Base-by-base conservation (phyloP, 78 protist species). In the Dictyostelium intermedium region DNA sequence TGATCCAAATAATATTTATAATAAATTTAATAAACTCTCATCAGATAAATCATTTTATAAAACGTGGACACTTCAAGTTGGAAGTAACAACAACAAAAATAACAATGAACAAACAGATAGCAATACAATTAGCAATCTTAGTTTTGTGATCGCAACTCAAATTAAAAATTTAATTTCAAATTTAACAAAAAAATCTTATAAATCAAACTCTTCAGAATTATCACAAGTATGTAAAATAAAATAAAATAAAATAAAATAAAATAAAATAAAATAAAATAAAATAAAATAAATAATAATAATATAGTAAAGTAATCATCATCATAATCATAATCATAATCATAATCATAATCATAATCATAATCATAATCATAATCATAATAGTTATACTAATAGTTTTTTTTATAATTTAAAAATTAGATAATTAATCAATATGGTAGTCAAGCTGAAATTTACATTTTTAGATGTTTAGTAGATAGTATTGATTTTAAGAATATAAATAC, bases 401-500 rank as follows among this genome's bases (percentile, higher is more conserved):
- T 20, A 56, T 60, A 39, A 39, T 39, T 39, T 39, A 18, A 2
- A 25, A 66, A 18, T 34, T 66, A 95, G 97, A 70, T 95, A 5
- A 77, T 80, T 18, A 87, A 79, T 83, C 92, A 83, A 86, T 95
- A 89, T 82, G 97, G 97, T 16, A 56, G 50, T 56, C 95, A 95
- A 82, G 95, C 97, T 39, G 93, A 95, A 61, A 56, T 95, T 34
- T 91, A 82, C 63, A 30, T 91, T 4, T 83, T 95, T 79, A 78
- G 97, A 83, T 47, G 25, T 25, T 79, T 95, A 8, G 37, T 95
- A 18, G 93, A 87, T 74, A 61, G 66, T 43, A 10, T 66, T 27
- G 95, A 89, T 60, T 83, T 82, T 45, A 93, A 80, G 60, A 86
- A 72, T 47, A 66, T 27, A 66, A 66, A 66, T 66, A 66, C 74